phyloP scores from a whole-genome alignment of 2,329 filamentous ascomycete genomes.

The Pleurostoma richardsiae region DNA sequence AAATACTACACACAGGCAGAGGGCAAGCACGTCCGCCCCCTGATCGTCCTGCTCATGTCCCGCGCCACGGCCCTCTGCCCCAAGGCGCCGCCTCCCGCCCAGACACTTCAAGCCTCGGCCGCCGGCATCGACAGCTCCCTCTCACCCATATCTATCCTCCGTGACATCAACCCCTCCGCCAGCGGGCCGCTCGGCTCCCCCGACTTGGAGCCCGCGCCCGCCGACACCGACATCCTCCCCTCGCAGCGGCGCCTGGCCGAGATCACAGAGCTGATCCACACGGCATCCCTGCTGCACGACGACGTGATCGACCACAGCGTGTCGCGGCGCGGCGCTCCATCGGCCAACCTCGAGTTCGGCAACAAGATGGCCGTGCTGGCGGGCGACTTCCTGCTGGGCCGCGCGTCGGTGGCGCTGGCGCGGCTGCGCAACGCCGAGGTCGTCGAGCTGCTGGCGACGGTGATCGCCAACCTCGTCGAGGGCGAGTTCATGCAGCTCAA shows the following conservation, averaged over 20 bases:
- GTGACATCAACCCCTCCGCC: slow-evolving; percentile 75
- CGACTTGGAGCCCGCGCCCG: slow-evolving; percentile 27
- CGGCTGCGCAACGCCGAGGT: slow-evolving; percentile 90
- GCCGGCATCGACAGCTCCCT: slow-evolving; percentile 46
- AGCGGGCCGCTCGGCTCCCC: slow-evolving; percentile 51
- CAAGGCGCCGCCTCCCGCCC: slow-evolving; percentile 39
- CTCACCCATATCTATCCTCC: slow-evolving; percentile 55
- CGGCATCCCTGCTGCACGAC: slow-evolving; percentile 92
- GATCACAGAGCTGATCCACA: slow-evolving; percentile 96
- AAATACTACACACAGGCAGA: slow-evolving; percentile 98
- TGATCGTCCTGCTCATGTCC: slow-evolving; percentile 95
- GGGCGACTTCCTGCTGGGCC: slow-evolving; percentile 90
- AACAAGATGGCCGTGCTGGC: slow-evolving; percentile 99
- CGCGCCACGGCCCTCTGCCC: slow-evolving; percentile 80
- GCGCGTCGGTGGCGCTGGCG: slow-evolving; percentile 89
- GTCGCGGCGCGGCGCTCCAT: slow-evolving; percentile 76
- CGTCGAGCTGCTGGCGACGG: slow-evolving; percentile 87
- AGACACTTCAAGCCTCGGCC: slow-evolving; percentile 36
- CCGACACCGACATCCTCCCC: slow-evolving; percentile 72
- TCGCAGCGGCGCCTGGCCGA: slow-evolving; percentile 89
- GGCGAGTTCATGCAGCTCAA: slow-evolving; percentile 99
- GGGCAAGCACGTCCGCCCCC: slow-evolving; percentile 92
- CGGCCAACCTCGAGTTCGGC: slow-evolving; percentile 90
- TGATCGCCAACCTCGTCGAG: slow-evolving; percentile 96
- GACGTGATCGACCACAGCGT: slow-evolving; percentile 95